A percentile compares a stretch with the other conserved stretches of the same genome.
Conservation (phyloP, 2,329 filamentous ascomycete species). For the Clarireedia monteithiana region DNA sequence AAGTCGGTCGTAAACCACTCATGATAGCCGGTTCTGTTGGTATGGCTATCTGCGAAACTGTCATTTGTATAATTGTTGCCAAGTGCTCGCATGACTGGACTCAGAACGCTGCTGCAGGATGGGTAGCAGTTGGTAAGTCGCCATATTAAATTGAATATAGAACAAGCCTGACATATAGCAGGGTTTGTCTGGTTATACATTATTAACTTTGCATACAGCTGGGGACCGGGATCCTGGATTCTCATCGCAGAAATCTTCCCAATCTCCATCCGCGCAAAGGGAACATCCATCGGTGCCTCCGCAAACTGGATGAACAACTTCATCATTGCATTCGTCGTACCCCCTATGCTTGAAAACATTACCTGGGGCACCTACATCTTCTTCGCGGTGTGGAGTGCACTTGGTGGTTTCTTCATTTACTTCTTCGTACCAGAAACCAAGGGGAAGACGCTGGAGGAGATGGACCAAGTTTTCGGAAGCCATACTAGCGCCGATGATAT, state of each 20-base stretch:
- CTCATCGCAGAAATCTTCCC: constrained; percentile 33
- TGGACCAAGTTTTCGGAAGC: background rate
- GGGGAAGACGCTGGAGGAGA: background rate
- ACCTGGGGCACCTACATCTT: background rate
- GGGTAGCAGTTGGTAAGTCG: too few species aligned
- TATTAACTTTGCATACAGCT: constrained; percentile 4
- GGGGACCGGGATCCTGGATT: constrained; percentile 30
- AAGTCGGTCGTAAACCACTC: background rate
- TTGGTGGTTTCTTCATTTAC: background rate
- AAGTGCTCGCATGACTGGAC: too few species aligned
- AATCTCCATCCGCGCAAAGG: constrained; percentile 31
- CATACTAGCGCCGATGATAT: background rate
- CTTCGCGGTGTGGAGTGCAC: background rate
- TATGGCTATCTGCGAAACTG: too few species aligned
- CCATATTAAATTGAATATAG: too few species aligned
- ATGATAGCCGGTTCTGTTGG: background rate
- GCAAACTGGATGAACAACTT: constrained; percentile 31
- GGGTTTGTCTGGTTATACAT: too few species aligned
- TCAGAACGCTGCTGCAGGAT: too few species aligned
- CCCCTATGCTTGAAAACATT: background rate
- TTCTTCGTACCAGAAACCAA: background rate
- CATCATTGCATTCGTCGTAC: background rate
- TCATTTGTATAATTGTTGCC: too few species aligned
- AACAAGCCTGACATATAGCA: too few species aligned
- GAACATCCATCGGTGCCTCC: constrained; percentile 35